These are phyloP conservation scores for Leptographium galeiforme DNA, from an alignment of 2,329 filamentous ascomycete genomes.

Conservation along the genomic window DNA sequence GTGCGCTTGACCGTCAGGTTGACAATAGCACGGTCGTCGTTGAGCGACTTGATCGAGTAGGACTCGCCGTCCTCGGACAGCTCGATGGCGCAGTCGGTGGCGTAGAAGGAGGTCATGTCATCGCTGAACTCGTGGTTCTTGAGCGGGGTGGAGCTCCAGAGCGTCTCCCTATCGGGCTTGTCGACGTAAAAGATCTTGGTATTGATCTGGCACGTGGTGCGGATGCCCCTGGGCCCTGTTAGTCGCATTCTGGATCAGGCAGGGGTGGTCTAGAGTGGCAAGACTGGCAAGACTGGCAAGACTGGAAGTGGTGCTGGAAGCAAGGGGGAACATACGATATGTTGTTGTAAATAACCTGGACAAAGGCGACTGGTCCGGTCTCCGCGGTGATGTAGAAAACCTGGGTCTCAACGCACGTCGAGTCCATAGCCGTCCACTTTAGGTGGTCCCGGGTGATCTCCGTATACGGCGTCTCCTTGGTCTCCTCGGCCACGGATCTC, in stretches of 20 bases:
- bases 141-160: slow-evolving; percentile 77
- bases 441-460: slow-evolving; percentile 66
- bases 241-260: background rate
- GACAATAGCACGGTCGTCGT: slow-evolving; percentile 67
- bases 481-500: slow-evolving; percentile 70
- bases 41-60: slow-evolving; percentile 84
- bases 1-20: slow-evolving; percentile 69
- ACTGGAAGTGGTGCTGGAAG: slow-evolving; percentile 1
- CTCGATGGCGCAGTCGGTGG: slow-evolving; percentile 72
- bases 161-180: slow-evolving; percentile 55
- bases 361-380: slow-evolving; percentile 60
- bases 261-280: background rate
- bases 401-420: slow-evolving; percentile 87
- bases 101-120: slow-evolving; percentile 71
- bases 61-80: slow-evolving; percentile 70
- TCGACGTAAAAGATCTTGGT: slow-evolving; percentile 74
- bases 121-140: slow-evolving; percentile 72
- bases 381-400: slow-evolving; percentile 84
- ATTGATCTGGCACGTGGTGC: slow-evolving; percentile 87
- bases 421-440: slow-evolving; percentile 69
- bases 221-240: slow-evolving; percentile 53
- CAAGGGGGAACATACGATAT: slow-evolving; percentile 57
- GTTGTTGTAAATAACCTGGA: slow-evolving; percentile 95
- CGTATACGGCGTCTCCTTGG: slow-evolving; percentile 64
- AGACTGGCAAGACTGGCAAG: background rate